phyloP scores from a whole-genome alignment of 2,329 filamentous ascomycete species.

The Trichoderma citrinoviride region DNA sequence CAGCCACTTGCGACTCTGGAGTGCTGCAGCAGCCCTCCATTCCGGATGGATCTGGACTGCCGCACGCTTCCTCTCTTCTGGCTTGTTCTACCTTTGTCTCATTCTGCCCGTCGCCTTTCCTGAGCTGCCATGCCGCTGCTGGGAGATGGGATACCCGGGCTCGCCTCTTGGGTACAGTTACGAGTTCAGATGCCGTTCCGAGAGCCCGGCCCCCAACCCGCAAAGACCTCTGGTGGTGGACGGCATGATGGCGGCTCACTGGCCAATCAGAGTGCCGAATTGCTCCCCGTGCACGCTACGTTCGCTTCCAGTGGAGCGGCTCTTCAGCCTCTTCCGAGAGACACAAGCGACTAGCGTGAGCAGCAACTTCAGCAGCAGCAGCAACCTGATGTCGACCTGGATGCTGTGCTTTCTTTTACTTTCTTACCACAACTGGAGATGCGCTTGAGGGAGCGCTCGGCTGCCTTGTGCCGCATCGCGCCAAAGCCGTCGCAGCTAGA shows the following conservation, averaged over 20 bases:
- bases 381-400: neutral
- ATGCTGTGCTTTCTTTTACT: neutral
- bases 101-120: too few species aligned
- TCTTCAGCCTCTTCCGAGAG: conserved; percentile 19
- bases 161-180: neutral
- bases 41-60: too few species aligned
- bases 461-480: neutral
- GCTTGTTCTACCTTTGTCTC: too few species aligned
- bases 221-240: neutral
- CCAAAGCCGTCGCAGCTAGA: neutral
- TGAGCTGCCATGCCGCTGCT: neutral
- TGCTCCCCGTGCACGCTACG: conserved; percentile 34
- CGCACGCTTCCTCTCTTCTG: too few species aligned
- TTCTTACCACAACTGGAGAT: neutral
- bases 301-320: conserved; percentile 33
- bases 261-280: conserved; percentile 34
- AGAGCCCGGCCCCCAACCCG: conserved; percentile 11
- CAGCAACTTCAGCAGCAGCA: neutral
- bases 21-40: too few species aligned
- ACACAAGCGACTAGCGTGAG: neutral
- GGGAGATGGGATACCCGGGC: neutral
- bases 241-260: conserved; percentile 11
- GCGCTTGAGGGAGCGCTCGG: too few species aligned
- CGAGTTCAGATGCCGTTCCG: neutral
- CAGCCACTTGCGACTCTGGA: too few species aligned